These are phyloP conservation scores for Funneliformis caledonium DNA, from an alignment of 371 early-diverging fungal species.

Conservation along the genomic window DNA sequence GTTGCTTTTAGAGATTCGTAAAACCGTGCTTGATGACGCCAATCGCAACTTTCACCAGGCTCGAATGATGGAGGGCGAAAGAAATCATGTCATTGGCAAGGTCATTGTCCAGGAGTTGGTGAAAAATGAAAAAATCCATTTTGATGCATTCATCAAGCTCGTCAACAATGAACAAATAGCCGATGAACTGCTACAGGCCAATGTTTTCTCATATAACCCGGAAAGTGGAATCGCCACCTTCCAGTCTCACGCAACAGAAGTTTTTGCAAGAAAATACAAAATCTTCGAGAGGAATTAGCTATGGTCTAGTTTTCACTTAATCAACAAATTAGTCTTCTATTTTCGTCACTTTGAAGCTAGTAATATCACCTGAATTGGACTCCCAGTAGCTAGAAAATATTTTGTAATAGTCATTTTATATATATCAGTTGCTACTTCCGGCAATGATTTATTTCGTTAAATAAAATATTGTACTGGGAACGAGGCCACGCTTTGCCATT, in stretches of 20 bases:
- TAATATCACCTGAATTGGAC: background rate
- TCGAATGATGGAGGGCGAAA: slow-evolving; percentile 14
- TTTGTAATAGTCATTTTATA: too few relatives aligned
- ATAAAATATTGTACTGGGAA: too few relatives aligned
- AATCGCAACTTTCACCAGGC: slow-evolving; percentile 23
- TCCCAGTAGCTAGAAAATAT: too few relatives aligned
- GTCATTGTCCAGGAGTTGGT: slow-evolving; percentile 24
- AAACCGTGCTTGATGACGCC: background rate
- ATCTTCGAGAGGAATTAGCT: background rate
- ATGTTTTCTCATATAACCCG: slow-evolving; percentile 36
- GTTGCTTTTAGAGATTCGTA: slow-evolving; percentile 30
- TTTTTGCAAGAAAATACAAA: slow-evolving; percentile 10
- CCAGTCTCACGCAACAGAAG: slow-evolving; percentile 33
- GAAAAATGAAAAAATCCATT: slow-evolving; percentile 26
- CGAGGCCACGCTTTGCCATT: too few relatives aligned
- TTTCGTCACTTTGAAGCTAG: slow-evolving; percentile 21
- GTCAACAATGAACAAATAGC: slow-evolving; percentile 16
- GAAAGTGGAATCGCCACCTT: slow-evolving; percentile 14
- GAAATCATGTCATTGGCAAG: slow-evolving; percentile 34
- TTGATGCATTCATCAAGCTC: slow-evolving; percentile 18
- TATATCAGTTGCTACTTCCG: too few relatives aligned
- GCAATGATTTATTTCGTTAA: too few relatives aligned
- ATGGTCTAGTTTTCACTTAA: background rate
- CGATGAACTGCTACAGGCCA: slow-evolving; percentile 29
- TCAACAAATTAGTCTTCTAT: background rate